A percentile compares a stretch with the other conserved stretches of the same genome.
These are phyloP conservation scores for Pseudonectria buxi DNA, from an alignment of 2,329 filamentous ascomycete genomes.

Conservation along the genomic window DNA sequence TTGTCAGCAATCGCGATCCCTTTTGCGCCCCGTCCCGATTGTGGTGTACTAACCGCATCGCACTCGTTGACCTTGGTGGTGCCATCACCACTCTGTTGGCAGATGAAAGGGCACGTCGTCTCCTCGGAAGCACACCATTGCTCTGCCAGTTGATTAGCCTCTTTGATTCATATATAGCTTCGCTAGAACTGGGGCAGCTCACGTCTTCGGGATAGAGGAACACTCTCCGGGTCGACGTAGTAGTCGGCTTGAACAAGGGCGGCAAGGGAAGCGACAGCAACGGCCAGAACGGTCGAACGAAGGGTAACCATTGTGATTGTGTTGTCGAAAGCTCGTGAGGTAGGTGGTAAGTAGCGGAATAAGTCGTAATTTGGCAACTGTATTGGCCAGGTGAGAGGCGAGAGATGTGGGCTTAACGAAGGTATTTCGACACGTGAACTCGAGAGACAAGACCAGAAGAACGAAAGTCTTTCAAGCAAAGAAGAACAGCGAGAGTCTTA, in stretches of 20 bases:
- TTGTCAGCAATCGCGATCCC: background rate
- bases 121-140: constrained; percentile 60
- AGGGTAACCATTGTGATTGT: constrained; percentile 46
- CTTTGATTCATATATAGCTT: background rate
- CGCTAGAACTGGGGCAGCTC: constrained; percentile 20
- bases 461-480: constrained; percentile 3
- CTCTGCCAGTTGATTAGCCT: constrained; percentile 32
- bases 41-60: constrained; percentile 47
- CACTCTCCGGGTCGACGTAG: constrained; percentile 54
- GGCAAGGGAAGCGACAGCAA: constrained; percentile 43
- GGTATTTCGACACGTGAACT: background rate
- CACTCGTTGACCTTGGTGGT: constrained; percentile 57
- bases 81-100: constrained; percentile 50
- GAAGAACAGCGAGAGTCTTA: constrained; percentile 7
- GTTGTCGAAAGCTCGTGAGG: constrained; percentile 3
- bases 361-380: too few relatives aligned
- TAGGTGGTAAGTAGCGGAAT: constrained; percentile 2
- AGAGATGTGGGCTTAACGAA: too few relatives aligned
- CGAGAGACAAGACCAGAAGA: constrained; percentile 3
- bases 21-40: constrained; percentile 9
- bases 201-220: constrained; percentile 48
- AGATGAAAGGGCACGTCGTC: constrained; percentile 64
- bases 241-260: constrained; percentile 50
- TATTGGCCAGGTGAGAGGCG: too few relatives aligned
- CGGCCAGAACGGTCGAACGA: constrained; percentile 46